Evolutionary conservation across 2,329 filamentous ascomycete genomes (phyloP), one percentile per base, ranked within the genome.

Genomic region (Huntiella savannae): DNA sequence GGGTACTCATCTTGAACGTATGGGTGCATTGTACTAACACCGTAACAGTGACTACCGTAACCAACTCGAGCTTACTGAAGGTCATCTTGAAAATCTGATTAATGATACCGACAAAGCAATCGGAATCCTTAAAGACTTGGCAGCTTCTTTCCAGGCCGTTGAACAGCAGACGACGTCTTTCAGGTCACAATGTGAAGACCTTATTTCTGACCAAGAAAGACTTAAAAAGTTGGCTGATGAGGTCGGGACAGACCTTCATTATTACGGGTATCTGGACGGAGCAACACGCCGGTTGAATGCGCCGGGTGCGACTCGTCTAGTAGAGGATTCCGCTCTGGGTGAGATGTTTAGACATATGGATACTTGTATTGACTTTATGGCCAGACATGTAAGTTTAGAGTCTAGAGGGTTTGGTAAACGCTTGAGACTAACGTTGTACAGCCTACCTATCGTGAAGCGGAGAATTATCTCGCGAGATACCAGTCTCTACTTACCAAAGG

Each of bases 151-250:
- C 64, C 78, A 79, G 53, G 69, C 79, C 1, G 88, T 98, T 42
- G 86, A 95, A 55, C 68, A 74, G 7, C 88, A 96, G 63, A 98
- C 91, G 0, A 83, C 81, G n/a, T 79, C 82, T 11, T 96, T 98
- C 64, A 83, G 87, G 58, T 76, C 80, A 40, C 86, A 93, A 61
- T 98, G 91, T 62, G 85, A 95, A 58, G 82, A 84, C 48, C 69
- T 98, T 2, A 65, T 96, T 28, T 68, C 73, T 1, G 87, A 94
- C 55, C 86, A 96, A 62, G 75, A 72, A 54, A 76, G 82, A 17
- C 70, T 95, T 36, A 77, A 83, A 51, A 73, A 71, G 53, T 70
- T 98, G 37, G 85, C 86, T 2, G 76, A 92, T 53, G 79, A 86
- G 49, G 80, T 98, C 48, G 80, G 83, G 19, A 82, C 83, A 17